These are phyloP conservation scores for Candida pseudofarinosa DNA, from an alignment of 805 yeast genomes.

Conservation along the genomic window DNA sequence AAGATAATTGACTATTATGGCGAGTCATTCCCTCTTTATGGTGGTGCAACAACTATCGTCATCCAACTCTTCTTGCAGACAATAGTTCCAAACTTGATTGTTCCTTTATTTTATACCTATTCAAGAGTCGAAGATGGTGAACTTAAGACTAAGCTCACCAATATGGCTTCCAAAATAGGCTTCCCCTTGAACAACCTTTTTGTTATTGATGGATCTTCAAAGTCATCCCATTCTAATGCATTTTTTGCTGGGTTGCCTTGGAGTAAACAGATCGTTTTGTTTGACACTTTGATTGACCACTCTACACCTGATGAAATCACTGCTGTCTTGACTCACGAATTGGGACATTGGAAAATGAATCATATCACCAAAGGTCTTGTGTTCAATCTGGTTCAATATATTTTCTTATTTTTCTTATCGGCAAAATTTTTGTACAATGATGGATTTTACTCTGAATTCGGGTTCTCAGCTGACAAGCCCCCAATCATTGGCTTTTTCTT, in stretches of 20 bases:
- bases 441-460: constrained; percentile 75
- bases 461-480: constrained; percentile 65
- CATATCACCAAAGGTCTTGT: constrained; percentile 78
- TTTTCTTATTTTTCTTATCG: constrained; percentile 66
- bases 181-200: constrained; percentile 86
- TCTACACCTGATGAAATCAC: constrained; percentile 76
- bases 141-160: constrained; percentile 74
- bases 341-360: constrained; percentile 94
- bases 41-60: constrained; percentile 64
- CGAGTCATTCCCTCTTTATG: constrained; percentile 74
- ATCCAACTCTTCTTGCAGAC: constrained; percentile 75
- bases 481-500: constrained; percentile 75
- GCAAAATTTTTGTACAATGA: constrained; percentile 75
- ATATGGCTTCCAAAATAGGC: constrained; percentile 65
- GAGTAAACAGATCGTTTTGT: constrained; percentile 92
- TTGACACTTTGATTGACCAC: constrained; percentile 83
- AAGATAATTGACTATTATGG: constrained; percentile 80
- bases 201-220: constrained; percentile 94
- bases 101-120: constrained; percentile 88
- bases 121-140: constrained; percentile 90
- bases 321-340: constrained; percentile 96
- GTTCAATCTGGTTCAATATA: constrained; percentile 60
- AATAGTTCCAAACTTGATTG: constrained; percentile 77
- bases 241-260: constrained; percentile 95
- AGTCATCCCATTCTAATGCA: constrained; percentile 96